Evolutionary conservation across 768 basidiomycete genomes (phyloP).

Genomic region (Amanita polypyramis): DNA sequence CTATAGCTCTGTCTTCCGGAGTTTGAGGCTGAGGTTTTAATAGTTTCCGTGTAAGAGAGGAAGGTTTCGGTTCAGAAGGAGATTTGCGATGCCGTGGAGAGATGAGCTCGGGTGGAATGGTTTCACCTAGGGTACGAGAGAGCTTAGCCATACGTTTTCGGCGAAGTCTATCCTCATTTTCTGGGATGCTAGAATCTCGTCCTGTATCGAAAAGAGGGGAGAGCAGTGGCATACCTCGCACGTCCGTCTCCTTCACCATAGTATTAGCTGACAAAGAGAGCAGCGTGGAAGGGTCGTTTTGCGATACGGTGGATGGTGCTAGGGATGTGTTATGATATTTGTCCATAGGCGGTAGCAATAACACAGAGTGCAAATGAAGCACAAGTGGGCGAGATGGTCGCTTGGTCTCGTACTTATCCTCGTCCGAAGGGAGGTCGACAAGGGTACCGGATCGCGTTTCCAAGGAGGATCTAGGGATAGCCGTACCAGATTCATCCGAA

Average conservation of each 20-base stretch:
- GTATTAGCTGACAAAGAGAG: not conserved
- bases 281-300: not conserved
- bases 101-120: constrained; percentile 39
- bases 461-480: not conserved
- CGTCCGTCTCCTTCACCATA: not conserved
- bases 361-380: not conserved
- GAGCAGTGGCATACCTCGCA: not conserved
- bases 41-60: not conserved
- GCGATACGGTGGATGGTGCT: not conserved
- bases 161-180: constrained; percentile 10
- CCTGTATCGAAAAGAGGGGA: not conserved
- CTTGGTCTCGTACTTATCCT: not conserved
- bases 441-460: not conserved
- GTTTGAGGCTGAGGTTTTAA: not conserved
- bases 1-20: not conserved
- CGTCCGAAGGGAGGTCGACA: not conserved
- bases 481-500: not conserved
- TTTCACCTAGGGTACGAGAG: constrained; percentile 39
- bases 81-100: constrained; percentile 10
- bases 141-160: constrained; percentile 37
- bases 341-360: not conserved
- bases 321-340: not conserved
- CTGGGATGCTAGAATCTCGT: not conserved
- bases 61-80: not conserved
- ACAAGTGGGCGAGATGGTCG: not conserved